Conservation (phyloP, 2,329 filamentous ascomycete genomes). For the Periconia sp. region DNA sequence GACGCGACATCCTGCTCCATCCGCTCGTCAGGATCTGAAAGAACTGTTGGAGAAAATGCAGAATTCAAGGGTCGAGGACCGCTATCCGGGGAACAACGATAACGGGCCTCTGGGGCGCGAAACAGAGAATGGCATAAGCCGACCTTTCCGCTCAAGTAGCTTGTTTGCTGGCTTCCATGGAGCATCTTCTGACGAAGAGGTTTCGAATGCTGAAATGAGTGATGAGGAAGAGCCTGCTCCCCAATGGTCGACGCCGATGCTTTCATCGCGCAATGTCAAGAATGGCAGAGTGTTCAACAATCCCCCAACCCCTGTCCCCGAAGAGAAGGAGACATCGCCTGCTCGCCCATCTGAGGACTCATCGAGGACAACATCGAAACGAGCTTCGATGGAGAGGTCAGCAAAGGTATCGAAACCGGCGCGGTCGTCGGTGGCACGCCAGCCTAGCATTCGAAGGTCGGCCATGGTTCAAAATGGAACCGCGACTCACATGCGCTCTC, state of each 20-base stretch:
- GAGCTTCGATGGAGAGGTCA: slow-evolving; percentile 40
- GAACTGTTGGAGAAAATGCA: slow-evolving; percentile 32
- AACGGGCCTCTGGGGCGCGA: slow-evolving; percentile 68
- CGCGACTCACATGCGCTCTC: slow-evolving; percentile 65
- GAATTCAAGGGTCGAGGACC: slow-evolving; percentile 55
- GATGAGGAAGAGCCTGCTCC: slow-evolving; percentile 63
- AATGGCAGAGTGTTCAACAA: slow-evolving; percentile 46
- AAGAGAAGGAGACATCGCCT: slow-evolving; percentile 42
- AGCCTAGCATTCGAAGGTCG: slow-evolving; percentile 70
- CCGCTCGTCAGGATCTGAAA: slow-evolving; percentile 33
- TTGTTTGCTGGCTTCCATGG: slow-evolving; percentile 85
- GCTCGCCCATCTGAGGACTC: slow-evolving; percentile 36
- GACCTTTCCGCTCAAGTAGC: slow-evolving; percentile 76
- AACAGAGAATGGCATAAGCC: slow-evolving; percentile 62
- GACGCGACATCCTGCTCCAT: slow-evolving; percentile 16
- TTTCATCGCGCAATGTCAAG: slow-evolving; percentile 50
- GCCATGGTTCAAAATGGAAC: slow-evolving; percentile 81
- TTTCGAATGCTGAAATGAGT: slow-evolving; percentile 60
- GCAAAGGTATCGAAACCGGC: slow-evolving; percentile 37
- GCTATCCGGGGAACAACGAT: slow-evolving; percentile 79
- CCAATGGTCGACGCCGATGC: slow-evolving; percentile 48
- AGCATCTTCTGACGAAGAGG: slow-evolving; percentile 56
- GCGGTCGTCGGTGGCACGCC: slow-evolving; percentile 32
- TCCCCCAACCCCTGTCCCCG: slow-evolving; percentile 46
- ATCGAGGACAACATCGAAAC: slow-evolving; percentile 22